Percentiles rank a stretch among this genome's conserved stretches.
phyloP scores from a whole-genome alignment of 2,329 filamentous ascomycete species.

The Xylaria sp. region DNA sequence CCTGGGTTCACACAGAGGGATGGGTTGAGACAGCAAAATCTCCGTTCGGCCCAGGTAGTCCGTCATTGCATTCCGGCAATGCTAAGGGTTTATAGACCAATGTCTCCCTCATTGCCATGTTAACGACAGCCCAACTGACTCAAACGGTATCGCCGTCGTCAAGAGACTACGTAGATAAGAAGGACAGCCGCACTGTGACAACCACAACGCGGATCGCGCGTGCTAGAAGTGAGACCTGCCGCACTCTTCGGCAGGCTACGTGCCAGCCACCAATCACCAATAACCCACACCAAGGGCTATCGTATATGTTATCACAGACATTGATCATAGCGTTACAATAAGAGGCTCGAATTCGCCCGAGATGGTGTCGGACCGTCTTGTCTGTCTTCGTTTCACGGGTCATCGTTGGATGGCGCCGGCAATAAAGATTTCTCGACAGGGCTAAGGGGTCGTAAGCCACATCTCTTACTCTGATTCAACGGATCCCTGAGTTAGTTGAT shows the following conservation, averaged over 20 bases:
- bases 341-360: not conserved
- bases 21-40: constrained; percentile 23
- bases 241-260: not conserved
- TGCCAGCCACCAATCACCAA: not conserved
- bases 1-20: constrained; percentile 1
- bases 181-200: not conserved
- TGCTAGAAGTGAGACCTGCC: not conserved
- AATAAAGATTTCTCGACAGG: not conserved
- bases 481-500: not conserved
- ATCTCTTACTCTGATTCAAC: not conserved
- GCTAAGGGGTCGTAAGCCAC: not conserved
- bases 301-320: not conserved
- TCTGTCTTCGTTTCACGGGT: not conserved
- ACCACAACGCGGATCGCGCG: not conserved
- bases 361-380: not conserved
- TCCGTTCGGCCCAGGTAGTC: constrained; percentile 21
- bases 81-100: constrained; percentile 5
- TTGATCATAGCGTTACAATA: not conserved
- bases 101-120: not conserved
- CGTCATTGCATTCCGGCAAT: constrained; percentile 10
- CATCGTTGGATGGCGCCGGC: not conserved
- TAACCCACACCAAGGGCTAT: not conserved
- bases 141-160: not conserved
- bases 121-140: not conserved
- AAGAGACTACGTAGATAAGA: not conserved